phyloP scores from a whole-genome alignment of 2,329 filamentous ascomycete species.

The Chaetothyriales sp. region DNA sequence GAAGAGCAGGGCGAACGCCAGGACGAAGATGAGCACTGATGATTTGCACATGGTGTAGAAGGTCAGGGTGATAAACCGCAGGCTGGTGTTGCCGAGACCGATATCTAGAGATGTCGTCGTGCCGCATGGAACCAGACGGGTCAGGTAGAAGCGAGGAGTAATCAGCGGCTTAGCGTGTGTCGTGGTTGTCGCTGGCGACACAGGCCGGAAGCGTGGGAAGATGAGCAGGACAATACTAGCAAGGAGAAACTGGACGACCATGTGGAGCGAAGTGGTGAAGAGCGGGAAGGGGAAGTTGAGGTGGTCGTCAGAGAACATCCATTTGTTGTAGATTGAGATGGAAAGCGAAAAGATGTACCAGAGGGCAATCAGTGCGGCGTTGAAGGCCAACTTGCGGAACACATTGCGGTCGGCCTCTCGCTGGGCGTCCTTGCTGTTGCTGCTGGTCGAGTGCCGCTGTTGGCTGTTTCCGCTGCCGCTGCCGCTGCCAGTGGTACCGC shows the following conservation, averaged over 20 bases:
- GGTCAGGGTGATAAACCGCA: constrained; percentile 90
- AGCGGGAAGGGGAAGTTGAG: constrained; percentile 88
- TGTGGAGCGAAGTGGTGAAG: constrained; percentile 89
- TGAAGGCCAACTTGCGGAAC: constrained; percentile 52
- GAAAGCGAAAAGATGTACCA: constrained; percentile 91
- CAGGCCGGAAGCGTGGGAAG: constrained; percentile 65
- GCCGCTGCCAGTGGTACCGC: constrained; percentile 57
- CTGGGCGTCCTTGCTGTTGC: constrained; percentile 48
- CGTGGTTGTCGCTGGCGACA: constrained; percentile 26
- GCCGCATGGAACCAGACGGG: constrained; percentile 80
- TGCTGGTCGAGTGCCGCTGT: constrained; percentile 25
- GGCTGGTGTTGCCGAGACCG: constrained; percentile 83
- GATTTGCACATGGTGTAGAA: constrained; percentile 99
- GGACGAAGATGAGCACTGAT: constrained; percentile 83
- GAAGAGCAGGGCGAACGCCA: constrained; percentile 89
- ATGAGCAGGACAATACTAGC: constrained; percentile 64
- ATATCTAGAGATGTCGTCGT: constrained; percentile 89
- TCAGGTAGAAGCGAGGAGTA: constrained; percentile 81
- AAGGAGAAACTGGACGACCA: constrained; percentile 82
- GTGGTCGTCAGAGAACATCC: constrained; percentile 79
- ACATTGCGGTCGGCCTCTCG: constrained; percentile 63
- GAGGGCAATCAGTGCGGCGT: constrained; percentile 63
- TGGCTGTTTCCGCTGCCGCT: constrained; percentile 48
- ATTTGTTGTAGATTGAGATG: constrained; percentile 97
- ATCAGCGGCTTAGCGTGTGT: constrained; percentile 45